Evolutionary conservation across 768 basidiomycete species (phyloP), one percentile per base, ranked within the genome.

Genomic region (Gloeostereum incarnatum): DNA sequence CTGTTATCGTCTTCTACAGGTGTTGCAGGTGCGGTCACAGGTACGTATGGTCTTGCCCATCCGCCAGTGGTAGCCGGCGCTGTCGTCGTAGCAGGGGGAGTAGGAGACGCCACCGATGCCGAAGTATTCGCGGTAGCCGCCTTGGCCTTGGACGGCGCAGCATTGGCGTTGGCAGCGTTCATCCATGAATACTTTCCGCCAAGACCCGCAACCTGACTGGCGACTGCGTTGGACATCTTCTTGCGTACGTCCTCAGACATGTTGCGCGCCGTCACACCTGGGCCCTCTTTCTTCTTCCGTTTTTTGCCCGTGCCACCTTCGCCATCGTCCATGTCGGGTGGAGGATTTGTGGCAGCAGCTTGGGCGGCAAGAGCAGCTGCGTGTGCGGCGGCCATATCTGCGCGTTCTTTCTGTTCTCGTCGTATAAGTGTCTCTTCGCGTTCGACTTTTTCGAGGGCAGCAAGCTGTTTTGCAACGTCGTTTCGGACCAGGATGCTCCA

Each of bases 241-340:
- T 93, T 93, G 47, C 81, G 68, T 49, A 89, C 83, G 48, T 92
- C 90, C 57, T 91, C 90, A 4, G 80, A 82, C 85, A 93, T 88
- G 52, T 90, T 91, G 40, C 83, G 66, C 39, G 88, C 86, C 0
- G 84, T 85, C 8, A 88, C 82, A 8, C 86, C 83, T 0, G 87
- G 85, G 0, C 83, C 83, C 22, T 88, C 86, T 53, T 82, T 80
- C 56, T 87, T 88, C 58, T 82, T 74, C 60, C 86, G 86, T 63
- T 84, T 87, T 60, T 81, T 79, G 35, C 70, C 69, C 1, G 66
- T 73, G 3, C 72, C 75, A 14, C 52, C 61, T 13, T 71, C 76
- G 7, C 66, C 71, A n/a, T 45, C 50, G 27, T 48, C 51, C 32
- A 44, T 36, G 17, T 56, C 57, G n/a, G n/a, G n/a, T n/a, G n/a